Evolutionary conservation across 495 filamentous ascomycete species (phyloP), one percentile per base, ranked within the genome.

Genomic region (Hyaloscypha hepaticicola): DNA sequence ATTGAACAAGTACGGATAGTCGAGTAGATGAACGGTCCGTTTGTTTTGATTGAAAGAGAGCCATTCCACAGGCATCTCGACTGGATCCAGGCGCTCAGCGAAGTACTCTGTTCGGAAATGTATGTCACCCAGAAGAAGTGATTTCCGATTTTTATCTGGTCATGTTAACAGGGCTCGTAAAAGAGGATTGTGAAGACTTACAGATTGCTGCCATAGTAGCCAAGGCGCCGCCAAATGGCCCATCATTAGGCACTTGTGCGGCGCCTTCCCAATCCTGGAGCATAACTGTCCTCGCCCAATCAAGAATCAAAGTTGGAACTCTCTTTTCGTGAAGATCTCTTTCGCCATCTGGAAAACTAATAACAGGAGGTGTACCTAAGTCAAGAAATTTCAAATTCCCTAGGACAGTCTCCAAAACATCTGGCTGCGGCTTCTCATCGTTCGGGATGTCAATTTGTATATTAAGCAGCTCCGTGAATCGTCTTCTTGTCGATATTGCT

Each of bases 1-100:
- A 28, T 82, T 86, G 58, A 97, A 96, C 0, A 97, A 78, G 73
- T 91, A 96, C 1, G 91, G 84, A 65, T 90, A 90, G 48, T 91
- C 88, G 3, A 97, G 78, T 1, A 97, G 77, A 73, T 97, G 93
- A 38, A 90, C 75, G 3, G 79, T 85, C 64, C 87, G 86, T 62
- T 82, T 86, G 48, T 84, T 86, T 1, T 76, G 72, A 27, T 69
- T 71, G 48, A 79, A 81, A 14, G 79, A 79, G n/a, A 90, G 75
- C 90, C 91, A 96, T 29, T 88, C 81, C 25, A 88, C 75, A 0
- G 92, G 90, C 79, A 88, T 86, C n/a, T 90, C 83, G 61, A 91
- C 80, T 6, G 85, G 75, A 75, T 96, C 92, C 25, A 96, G 77
- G 27, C 89, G 85, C 52, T 94, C 90, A 8, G 90, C 81, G 26